phyloP scores from a whole-genome alignment of 192 early-diverging fungal genomes.

The Chytriomyces hyalinus region DNA sequence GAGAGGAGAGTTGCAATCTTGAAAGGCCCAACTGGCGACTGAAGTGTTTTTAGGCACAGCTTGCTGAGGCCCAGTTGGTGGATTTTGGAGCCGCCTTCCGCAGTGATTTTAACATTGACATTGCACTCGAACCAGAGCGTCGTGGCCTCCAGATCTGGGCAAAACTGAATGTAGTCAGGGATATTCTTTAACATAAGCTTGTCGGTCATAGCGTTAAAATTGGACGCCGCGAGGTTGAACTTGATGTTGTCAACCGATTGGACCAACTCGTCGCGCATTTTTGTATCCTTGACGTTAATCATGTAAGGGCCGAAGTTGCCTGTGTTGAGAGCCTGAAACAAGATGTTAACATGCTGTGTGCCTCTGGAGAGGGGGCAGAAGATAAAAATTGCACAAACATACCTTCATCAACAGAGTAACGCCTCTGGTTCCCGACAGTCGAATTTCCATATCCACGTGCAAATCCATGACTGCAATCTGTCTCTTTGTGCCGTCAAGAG shows the following conservation, averaged over 20 bases:
- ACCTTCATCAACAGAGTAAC: not conserved
- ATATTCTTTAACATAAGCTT: not conserved
- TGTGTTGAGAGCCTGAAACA: not conserved
- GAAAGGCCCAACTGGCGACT: slow-evolving; percentile 13
- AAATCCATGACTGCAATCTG: not conserved
- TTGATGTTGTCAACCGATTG: not conserved
- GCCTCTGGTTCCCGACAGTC: not conserved
- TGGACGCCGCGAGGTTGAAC: not conserved
- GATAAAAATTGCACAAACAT: not conserved
- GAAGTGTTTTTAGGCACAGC: slow-evolving; percentile 12
- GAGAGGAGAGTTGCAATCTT: not conserved
- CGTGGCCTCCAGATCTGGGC: not conserved
- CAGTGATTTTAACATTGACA: not conserved
- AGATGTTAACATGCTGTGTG: not conserved
- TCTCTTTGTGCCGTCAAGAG: slow-evolving; percentile 1
- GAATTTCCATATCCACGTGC: not conserved
- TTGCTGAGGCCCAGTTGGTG: not conserved
- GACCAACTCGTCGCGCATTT: not conserved
- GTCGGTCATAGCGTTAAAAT: not conserved
- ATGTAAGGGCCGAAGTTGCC: not conserved
- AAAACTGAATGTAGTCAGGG: not conserved
- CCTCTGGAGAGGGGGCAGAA: not conserved
- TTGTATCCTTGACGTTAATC: slow-evolving; percentile 4
- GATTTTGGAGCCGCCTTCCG: not conserved
- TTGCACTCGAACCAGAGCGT: not conserved